A percentile compares a stretch with the other conserved stretches of the same genome.
These are phyloP conservation scores for Endocladia muricata DNA, from an alignment of 31 red algal species.

Conservation along the genomic window DNA sequence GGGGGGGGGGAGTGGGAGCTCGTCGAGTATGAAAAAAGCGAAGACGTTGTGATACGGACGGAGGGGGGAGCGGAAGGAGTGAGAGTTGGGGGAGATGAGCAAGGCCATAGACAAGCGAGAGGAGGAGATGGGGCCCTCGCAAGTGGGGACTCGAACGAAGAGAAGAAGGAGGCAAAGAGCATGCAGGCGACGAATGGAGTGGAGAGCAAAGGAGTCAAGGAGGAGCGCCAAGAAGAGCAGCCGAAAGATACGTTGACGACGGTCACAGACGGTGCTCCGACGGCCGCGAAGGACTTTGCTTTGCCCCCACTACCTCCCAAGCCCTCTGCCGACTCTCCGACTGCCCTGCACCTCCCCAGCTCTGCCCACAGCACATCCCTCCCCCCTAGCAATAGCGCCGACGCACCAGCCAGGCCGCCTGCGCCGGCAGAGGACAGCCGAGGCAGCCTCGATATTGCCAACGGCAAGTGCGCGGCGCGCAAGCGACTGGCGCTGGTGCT, in stretches of 20 bases:
- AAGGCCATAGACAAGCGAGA: neutral
- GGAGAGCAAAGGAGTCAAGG: neutral
- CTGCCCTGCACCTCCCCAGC: too few species aligned
- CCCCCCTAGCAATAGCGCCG: too few species aligned
- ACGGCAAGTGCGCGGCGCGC: too few species aligned
- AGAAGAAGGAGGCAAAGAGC: neutral
- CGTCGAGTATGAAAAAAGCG: neutral
- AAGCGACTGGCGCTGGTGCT: constrained; percentile 58
- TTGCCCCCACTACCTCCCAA: too few species aligned
- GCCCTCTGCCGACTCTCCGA: too few species aligned
- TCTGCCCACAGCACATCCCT: too few species aligned
- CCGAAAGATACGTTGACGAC: neutral
- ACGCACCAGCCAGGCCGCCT: too few species aligned
- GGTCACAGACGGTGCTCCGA: neutral
- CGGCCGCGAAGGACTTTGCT: too few species aligned
- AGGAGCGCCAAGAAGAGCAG: neutral
- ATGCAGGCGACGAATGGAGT: neutral
- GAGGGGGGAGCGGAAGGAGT: neutral
- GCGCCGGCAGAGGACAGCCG: too few species aligned
- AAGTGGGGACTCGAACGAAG: too few species aligned
- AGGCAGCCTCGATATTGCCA: too few species aligned
- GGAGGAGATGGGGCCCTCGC: too few species aligned
- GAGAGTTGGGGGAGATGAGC: neutral
- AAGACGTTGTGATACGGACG: neutral
- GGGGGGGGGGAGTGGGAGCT: neutral